Evolutionary conservation across 1,284 basidiomycete genomes (phyloP), one percentile per base, ranked within the genome.

Genomic region (Papiliotrema flavescens): DNA sequence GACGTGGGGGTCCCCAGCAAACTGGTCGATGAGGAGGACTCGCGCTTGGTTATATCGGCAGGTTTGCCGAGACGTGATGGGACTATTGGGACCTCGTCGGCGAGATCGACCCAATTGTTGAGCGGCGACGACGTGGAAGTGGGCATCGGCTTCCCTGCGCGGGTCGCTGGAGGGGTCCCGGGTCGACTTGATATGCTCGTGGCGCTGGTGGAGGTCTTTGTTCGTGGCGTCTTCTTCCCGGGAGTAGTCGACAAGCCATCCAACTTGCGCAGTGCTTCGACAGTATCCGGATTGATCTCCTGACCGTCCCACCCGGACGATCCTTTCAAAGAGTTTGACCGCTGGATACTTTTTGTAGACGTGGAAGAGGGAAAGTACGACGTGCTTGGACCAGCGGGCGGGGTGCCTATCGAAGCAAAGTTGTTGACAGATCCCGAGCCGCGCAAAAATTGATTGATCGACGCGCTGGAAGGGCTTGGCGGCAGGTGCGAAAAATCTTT

Each of bases 251-350:
- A 84, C 14, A 98, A 75, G 0, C 95, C 95, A 67, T 98, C 96
- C 23, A 98, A 79, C 76, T 96, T 96, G 52, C 94, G 84, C 47
- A 98, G 80, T 3, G 91, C 91, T 69, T 96, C 92, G 3, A 85
- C 88, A 1, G 95, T 94, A 17, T 87, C 87, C 59, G 91, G 86
- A 66, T 95, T 89, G 49, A 66, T 32, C 28, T 32, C 28, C 11
- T 32, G 28, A 32, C 28, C 28, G 28, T 32, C 28, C 28, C 28
- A 32, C 11, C 28, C 28, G 6, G 28, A 5, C 6, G 28, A 32
- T 32, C 28, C 28, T 32, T 32, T 32, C 60, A 6, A 54, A 22
- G 63, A 65, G 22, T 63, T 62, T 1, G 64, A 61, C 11, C 59
- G 55, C 22, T 63, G 60, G 5, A 63, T 54, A 22, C 66, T 67